Percentiles rank a stretch among this genome's conserved stretches.
phyloP scores from a whole-genome alignment of 306 rosid genomes.

The Lotus japonicus region DNA sequence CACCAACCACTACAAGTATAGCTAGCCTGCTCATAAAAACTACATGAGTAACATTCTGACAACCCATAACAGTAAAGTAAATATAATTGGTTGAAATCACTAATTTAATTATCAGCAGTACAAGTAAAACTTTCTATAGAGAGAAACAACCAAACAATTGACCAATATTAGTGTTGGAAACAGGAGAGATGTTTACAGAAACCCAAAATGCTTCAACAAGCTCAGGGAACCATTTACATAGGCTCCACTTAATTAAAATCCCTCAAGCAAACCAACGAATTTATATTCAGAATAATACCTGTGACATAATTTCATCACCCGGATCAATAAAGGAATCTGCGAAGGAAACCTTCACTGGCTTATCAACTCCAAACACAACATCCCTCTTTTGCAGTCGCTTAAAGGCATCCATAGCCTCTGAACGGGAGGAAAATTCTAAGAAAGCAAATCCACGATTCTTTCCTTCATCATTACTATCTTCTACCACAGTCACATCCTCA shows the following conservation, averaged over 20 bases:
- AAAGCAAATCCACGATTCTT: constrained; percentile 95
- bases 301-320: constrained; percentile 95
- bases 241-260: not conserved
- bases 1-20: not conserved
- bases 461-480: constrained; percentile 85
- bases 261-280: constrained; percentile 13
- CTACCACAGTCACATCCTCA: constrained; percentile 88
- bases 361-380: constrained; percentile 91
- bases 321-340: constrained; percentile 98
- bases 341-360: constrained; percentile 97
- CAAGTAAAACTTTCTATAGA: too few species aligned
- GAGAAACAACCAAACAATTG: not conserved
- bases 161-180: not conserved
- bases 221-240: not conserved
- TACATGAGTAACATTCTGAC: not conserved
- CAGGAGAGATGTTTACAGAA: not conserved
- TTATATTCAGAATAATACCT: constrained; percentile 52
- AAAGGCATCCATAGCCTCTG: constrained; percentile 99
- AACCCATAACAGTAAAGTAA: not conserved
- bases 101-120: too few species aligned
- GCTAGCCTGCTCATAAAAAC: not conserved
- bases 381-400: constrained; percentile 92
- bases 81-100: not conserved
- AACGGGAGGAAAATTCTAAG: constrained; percentile 85
- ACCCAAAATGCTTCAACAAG: not conserved